Conservation (phyloP, 257 asterid genomes). For the Solanum etuberosum region DNA sequence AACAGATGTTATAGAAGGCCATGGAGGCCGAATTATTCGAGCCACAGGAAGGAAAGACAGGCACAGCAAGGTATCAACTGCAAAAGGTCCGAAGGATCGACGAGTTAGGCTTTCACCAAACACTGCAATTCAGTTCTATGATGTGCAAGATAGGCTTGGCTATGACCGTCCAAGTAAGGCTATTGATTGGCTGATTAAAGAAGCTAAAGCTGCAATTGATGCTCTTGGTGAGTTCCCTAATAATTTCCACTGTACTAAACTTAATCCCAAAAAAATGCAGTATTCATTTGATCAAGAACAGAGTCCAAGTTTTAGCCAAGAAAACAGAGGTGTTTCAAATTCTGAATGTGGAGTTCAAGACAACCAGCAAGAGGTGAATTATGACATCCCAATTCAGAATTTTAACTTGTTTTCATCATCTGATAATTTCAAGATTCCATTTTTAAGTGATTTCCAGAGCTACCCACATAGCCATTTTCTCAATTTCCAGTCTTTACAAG, state of each 20-base stretch:
- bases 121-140: constrained; percentile 96
- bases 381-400: not conserved
- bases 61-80: constrained; percentile 97
- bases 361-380: not conserved
- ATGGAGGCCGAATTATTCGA: constrained; percentile 93
- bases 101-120: constrained; percentile 95
- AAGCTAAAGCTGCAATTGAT: constrained; percentile 83
- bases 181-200: constrained; percentile 90
- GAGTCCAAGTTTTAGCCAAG: not conserved
- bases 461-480: not conserved
- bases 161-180: constrained; percentile 99
- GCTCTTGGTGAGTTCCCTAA: constrained; percentile 44
- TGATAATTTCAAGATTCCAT: not conserved
- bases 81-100: constrained; percentile 93
- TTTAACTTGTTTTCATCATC: not conserved
- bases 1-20: constrained; percentile 70
- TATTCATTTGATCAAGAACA: not conserved
- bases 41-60: constrained; percentile 92
- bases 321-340: not conserved
- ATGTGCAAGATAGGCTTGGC: constrained; percentile 94
- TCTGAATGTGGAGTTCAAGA: not conserved
- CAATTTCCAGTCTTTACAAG: not conserved
- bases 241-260: not conserved
- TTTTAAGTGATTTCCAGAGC: not conserved
- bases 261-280: not conserved